These are phyloP conservation scores for Trichoderma sp. DNA, from an alignment of 2,329 filamentous ascomycete genomes.

Conservation along the genomic window DNA sequence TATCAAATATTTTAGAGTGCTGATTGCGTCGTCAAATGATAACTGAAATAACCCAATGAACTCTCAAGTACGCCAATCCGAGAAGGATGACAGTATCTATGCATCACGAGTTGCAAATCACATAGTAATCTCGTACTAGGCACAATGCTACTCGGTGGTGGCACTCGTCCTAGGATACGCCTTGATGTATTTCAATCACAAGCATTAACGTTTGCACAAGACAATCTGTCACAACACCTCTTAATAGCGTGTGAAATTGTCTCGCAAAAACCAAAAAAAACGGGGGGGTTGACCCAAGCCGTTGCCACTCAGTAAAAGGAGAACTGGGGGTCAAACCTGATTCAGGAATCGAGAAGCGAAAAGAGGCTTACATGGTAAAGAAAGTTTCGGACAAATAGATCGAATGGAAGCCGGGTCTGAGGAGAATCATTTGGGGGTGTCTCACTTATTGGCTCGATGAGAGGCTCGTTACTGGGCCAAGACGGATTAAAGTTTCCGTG, in stretches of 20 bases:
- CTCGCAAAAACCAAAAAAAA: not conserved
- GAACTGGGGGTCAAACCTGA: not conserved
- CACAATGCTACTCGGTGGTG: not conserved
- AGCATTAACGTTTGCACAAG: not conserved
- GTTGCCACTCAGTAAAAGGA: not conserved
- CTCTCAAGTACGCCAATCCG: not conserved
- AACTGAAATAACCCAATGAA: not conserved
- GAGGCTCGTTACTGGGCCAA: not conserved
- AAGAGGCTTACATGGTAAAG: not conserved
- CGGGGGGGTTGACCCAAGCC: not conserved
- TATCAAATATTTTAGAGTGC: not conserved
- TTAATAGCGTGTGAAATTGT: not conserved
- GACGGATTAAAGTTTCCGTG: slow-evolving; percentile 8
- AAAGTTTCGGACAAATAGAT: not conserved
- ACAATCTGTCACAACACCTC: not conserved
- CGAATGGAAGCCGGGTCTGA: not conserved
- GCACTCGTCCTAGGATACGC: not conserved
- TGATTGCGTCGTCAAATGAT: not conserved
- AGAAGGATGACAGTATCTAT: not conserved
- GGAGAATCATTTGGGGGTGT: no score
- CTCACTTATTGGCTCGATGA: not conserved
- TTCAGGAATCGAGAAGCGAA: not conserved
- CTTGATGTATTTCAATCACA: not conserved
- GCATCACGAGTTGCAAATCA: not conserved
- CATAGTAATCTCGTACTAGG: not conserved